Base-by-base conservation (phyloP, 345 rosid genomes). In the Eutrema japonicum region DNA sequence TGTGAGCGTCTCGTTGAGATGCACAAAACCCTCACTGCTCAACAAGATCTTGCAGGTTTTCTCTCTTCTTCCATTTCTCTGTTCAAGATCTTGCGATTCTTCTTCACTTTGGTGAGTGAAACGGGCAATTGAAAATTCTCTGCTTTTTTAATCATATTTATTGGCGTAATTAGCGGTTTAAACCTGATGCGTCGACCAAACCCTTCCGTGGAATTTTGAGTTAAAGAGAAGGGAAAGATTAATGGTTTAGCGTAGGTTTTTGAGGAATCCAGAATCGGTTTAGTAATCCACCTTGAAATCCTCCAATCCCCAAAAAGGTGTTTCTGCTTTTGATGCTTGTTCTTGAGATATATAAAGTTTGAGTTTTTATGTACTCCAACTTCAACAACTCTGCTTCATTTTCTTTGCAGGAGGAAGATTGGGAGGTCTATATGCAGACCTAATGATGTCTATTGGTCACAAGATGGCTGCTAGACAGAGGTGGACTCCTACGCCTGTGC, bases 1-100 rank as follows among this genome's bases (percentile, higher is more conserved):
- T 95, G 97, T 73, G 99, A 95, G 58, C 92, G 90, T 81, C 96
- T 95, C 45, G 92, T 95, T 71, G 92, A 95, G 82, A 90, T 95
- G 98, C 99, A 95, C 59, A 92, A 88, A 76, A 86, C 79, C 50
- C 88, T 92, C 55, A 90, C 98, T 76, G 82, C 94, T 63, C 99
- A 92, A 64, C 97, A 90, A 80, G 98, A 95, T 90, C 93, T 94
- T 65, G 87, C 96, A 75, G 97, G 96, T 85, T 32, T 37, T 7
- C 1, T 14, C 33, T 22, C 33, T 42, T 1, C 72, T 45, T 27
- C 9, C 33, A 7, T 41, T 42, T 72, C 46, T 66, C 73, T 71
- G 58, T 69, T 70, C 65, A 18, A 18, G 18, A 18, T 18, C 18
- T 18, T 18, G 18, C 22, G 49, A 41, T 13, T 56, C 13, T 66